Conservation (phyloP, 139 green algal genomes). For the Tetradesmus obliquus region DNA sequence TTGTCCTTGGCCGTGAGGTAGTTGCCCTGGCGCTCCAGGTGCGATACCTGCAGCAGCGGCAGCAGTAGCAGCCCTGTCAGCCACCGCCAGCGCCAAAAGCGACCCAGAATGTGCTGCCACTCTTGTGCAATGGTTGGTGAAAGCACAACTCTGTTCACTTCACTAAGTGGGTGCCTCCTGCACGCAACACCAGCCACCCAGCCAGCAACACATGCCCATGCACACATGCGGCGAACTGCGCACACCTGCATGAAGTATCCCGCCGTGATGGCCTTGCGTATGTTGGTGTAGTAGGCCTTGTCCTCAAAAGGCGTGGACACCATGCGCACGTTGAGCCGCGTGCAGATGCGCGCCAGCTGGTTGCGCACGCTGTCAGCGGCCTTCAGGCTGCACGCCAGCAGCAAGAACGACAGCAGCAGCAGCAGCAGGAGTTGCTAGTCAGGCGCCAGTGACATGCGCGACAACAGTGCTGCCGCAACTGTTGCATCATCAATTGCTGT, state of each 20-base stretch:
- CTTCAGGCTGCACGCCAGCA: slow-evolving; percentile 77
- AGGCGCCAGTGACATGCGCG: too few species aligned
- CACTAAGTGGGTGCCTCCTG: too few species aligned
- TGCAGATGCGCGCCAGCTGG: slow-evolving; percentile 90
- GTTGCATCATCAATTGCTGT: too few species aligned
- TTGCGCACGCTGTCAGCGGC: slow-evolving; percentile 94
- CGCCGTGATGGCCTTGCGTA: slow-evolving; percentile 92
- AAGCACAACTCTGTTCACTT: not conserved
- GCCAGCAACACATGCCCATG: not conserved
- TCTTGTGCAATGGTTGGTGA: not conserved
- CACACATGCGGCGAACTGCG: not conserved
- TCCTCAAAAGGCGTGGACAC: slow-evolving; percentile 90
- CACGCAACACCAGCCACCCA: not conserved
- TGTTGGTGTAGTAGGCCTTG: slow-evolving; percentile 97
- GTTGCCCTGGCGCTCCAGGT: slow-evolving; percentile 90
- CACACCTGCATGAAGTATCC: slow-evolving; percentile 98
- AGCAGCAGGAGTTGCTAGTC: not conserved
- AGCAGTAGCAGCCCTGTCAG: not conserved
- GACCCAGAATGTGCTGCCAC: not conserved
- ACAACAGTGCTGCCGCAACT: too few species aligned
- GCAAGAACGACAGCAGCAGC: not conserved
- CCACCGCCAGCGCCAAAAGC: not conserved
- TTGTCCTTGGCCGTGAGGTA: slow-evolving; percentile 99
- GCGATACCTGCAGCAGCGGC: slow-evolving; percentile 73
- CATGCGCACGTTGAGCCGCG: slow-evolving; percentile 79